Conservation (phyloP, 2,329 filamentous ascomycete species). For the Curvularia sp. region DNA sequence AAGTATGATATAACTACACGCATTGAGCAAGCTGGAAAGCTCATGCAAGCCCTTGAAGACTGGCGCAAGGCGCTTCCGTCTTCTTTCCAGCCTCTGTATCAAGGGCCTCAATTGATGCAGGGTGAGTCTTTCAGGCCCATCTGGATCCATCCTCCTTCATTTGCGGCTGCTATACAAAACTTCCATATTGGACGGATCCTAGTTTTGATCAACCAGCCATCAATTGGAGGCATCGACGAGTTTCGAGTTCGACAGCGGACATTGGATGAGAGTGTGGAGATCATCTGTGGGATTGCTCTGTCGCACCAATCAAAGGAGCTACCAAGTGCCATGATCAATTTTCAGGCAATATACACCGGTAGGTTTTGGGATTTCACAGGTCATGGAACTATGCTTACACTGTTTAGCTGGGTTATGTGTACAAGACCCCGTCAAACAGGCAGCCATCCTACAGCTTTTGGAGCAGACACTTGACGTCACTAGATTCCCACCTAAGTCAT, state of each 20-base stretch:
- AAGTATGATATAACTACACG: slow-evolving; percentile 54
- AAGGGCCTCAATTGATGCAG: slow-evolving; percentile 18
- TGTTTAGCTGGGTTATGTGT: slow-evolving; percentile 40
- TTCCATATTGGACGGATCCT: slow-evolving; percentile 62
- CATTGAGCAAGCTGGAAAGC: slow-evolving; percentile 55
- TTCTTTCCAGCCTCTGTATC: slow-evolving; percentile 55
- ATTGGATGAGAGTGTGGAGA: slow-evolving; percentile 57
- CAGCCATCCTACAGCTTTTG: slow-evolving; percentile 34
- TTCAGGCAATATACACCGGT: slow-evolving; percentile 43
- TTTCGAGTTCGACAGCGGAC: slow-evolving; percentile 55
- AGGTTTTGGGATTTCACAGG: slow-evolving; percentile 6
- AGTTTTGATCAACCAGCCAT: slow-evolving; percentile 61
- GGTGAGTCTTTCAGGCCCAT: slow-evolving; percentile 29
- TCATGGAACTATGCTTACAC: slow-evolving; percentile 6
- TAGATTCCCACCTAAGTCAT: slow-evolving; percentile 40
- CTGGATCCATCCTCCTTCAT: slow-evolving; percentile 41
- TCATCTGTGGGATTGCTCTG: slow-evolving; percentile 60
- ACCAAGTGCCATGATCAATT: slow-evolving; percentile 38
- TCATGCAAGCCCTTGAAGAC: slow-evolving; percentile 59
- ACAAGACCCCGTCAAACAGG: slow-evolving; percentile 38
- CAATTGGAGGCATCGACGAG: slow-evolving; percentile 58
- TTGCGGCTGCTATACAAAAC: slow-evolving; percentile 59
- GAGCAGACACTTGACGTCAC: slow-evolving; percentile 39
- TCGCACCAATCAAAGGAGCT: slow-evolving; percentile 43
- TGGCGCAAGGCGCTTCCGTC: slow-evolving; percentile 57